These are phyloP conservation scores for Brachypodium distachyon DNA, from an alignment of 202 grass and related monocot species.

Conservation along the genomic window DNA sequence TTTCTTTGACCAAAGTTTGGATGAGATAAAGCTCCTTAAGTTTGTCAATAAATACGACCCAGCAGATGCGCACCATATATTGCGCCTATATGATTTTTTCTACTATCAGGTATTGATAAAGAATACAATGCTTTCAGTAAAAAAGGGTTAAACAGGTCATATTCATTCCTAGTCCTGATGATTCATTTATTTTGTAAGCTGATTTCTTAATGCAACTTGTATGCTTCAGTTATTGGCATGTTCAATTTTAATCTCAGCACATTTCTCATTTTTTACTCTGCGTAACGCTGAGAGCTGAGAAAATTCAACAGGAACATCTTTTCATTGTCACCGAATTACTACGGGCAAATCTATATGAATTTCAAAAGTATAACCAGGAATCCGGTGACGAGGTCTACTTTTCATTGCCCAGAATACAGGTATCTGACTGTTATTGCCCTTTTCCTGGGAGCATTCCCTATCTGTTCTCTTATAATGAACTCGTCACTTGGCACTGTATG, in stretches of 20 bases:
- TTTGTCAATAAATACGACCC: constrained; percentile 95
- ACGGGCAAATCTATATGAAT: constrained; percentile 87
- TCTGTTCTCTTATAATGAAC: neutral
- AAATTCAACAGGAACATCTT: constrained; percentile 78
- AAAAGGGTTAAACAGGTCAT: neutral
- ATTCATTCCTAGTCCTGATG: neutral
- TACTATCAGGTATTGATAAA: constrained; percentile 63
- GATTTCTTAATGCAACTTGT: neutral
- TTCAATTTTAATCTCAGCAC: neutral
- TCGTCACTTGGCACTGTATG: neutral
- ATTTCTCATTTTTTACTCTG: neutral
- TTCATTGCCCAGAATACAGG: constrained; percentile 95
- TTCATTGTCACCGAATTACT: constrained; percentile 98
- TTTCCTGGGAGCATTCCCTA: neutral
- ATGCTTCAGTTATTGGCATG: neutral
- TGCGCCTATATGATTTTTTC: constrained; percentile 94
- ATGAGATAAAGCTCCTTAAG: constrained; percentile 99
- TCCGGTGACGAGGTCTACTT: constrained; percentile 76
- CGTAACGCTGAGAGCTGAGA: constrained; percentile 11
- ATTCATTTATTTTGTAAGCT: neutral
- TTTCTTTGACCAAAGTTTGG: constrained; percentile 98
- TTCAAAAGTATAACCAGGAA: constrained; percentile 96
- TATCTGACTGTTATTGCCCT: neutral
- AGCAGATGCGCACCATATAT: constrained; percentile 68
- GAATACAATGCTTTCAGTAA: constrained; percentile 10